Evolutionary conservation across 2,329 filamentous ascomycete species (phyloP).

Genomic region (Trichoderma brevicompactum): DNA sequence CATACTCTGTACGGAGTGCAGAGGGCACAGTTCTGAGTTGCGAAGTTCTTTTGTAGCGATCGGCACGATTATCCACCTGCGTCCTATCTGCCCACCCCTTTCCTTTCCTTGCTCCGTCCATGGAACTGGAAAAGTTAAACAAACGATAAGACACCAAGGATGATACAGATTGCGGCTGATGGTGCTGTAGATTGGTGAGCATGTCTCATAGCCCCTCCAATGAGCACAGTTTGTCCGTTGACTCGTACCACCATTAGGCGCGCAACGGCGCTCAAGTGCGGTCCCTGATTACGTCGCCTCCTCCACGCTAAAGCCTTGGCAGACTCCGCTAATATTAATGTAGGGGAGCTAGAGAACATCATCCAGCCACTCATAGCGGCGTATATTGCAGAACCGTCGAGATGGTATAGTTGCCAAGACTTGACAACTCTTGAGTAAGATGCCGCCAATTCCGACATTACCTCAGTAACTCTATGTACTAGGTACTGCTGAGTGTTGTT

Average conservation of each 20-base stretch:
- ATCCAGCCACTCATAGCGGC: conserved; percentile 19
- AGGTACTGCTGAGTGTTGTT: neutral
- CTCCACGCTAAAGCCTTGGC: conserved; percentile 20
- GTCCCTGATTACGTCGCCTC: conserved; percentile 26
- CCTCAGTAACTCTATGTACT: conserved; percentile 14
- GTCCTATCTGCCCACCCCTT: too few species aligned
- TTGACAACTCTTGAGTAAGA: conserved; percentile 11
- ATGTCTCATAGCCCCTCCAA: neutral
- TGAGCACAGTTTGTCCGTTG: conserved; percentile 2
- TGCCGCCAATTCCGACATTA: conserved; percentile 19
- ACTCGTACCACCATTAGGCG: conserved; percentile 14
- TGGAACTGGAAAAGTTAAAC: neutral
- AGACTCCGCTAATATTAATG: conserved; percentile 15
- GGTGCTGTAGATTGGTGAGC: neutral
- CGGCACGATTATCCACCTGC: neutral
- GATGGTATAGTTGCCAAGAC: conserved; percentile 24
- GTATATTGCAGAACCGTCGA: conserved; percentile 9
- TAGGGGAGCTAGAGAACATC: conserved; percentile 19
- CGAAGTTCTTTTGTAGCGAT: too few species aligned
- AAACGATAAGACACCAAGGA: conserved; percentile 3
- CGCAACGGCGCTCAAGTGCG: neutral
- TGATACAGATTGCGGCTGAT: conserved; percentile 4
- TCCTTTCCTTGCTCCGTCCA: neutral
- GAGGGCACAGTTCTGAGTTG: too few species aligned
- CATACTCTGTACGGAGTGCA: too few species aligned